A percentile compares a stretch with the other conserved stretches of the same genome.
These are phyloP conservation scores for Picea glauca DNA, from an alignment of 75 land plant genomes.

Conservation along the genomic window DNA sequence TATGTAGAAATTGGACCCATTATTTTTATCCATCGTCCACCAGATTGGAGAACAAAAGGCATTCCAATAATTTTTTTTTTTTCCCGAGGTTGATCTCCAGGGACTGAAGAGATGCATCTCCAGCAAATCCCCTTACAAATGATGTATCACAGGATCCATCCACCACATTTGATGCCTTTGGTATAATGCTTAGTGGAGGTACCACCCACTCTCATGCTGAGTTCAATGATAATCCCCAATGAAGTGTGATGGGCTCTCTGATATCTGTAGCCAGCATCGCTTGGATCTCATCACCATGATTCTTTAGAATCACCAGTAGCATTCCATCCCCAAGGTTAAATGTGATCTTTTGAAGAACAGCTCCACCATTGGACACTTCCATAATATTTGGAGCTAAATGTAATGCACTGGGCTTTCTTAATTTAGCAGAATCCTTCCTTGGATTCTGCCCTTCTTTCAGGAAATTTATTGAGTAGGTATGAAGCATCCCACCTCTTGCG, in stretches of 20 bases:
- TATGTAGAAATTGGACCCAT: conserved; percentile 55
- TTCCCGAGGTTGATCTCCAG: conserved; percentile 37
- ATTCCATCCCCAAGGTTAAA: background rate
- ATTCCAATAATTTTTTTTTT: conserved; percentile 40
- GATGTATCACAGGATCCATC: conserved; percentile 49
- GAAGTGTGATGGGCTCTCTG: conserved; percentile 41
- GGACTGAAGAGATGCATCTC: conserved; percentile 36
- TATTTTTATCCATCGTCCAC: conserved; percentile 61
- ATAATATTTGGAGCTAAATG: too few relatives aligned
- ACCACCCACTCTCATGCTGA: conserved; percentile 54
- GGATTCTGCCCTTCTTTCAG: too few relatives aligned
- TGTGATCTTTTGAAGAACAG: too few relatives aligned
- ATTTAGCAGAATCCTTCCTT: too few relatives aligned
- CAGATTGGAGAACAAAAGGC: conserved; percentile 50
- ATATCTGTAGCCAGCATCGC: conserved; percentile 37
- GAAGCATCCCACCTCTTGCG: too few relatives aligned
- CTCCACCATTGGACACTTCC: too few relatives aligned
- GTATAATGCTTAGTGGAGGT: conserved; percentile 46
- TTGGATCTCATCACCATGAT: conserved; percentile 18
- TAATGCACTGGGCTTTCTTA: too few relatives aligned
- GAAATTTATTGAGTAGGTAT: too few relatives aligned
- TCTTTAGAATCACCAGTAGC: conserved; percentile 18
- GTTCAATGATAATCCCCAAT: conserved; percentile 57
- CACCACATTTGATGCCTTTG: conserved; percentile 30
- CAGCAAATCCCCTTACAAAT: conserved; percentile 23